Evolutionary conservation across 2,329 filamentous ascomycete genomes (phyloP).

Genomic region (Alternaria sp.): DNA sequence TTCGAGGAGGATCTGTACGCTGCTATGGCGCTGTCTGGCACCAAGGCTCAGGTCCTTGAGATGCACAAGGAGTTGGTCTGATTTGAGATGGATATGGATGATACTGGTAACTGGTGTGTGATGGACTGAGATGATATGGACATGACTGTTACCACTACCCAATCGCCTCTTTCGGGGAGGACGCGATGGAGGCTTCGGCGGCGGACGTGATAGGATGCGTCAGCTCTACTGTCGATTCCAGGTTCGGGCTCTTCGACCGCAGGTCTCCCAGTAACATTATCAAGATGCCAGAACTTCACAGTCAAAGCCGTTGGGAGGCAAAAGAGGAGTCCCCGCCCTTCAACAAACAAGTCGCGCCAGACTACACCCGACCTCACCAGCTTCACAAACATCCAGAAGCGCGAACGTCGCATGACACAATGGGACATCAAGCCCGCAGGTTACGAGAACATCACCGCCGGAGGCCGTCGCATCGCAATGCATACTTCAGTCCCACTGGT

Average conservation of each 20-base stretch:
- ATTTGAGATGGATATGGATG: not conserved
- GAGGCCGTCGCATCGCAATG: not conserved
- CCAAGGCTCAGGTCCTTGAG: not conserved
- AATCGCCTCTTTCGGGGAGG: constrained; percentile 19
- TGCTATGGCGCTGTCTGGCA: constrained; percentile 7
- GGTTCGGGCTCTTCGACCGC: too few relatives aligned
- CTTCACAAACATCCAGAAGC: constrained; percentile 77
- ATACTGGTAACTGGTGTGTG: not conserved
- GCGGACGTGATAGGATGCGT: constrained; percentile 58
- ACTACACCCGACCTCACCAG: constrained; percentile 94
- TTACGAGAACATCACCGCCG: constrained; percentile 97
- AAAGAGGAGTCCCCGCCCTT: constrained; percentile 77
- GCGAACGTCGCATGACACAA: constrained; percentile 92
- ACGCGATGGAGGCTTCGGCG: constrained; percentile 33
- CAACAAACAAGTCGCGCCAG: constrained; percentile 87
- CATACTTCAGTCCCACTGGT: not conserved
- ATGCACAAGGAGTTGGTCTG: not conserved
- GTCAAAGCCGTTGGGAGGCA: not conserved
- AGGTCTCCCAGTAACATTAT: not conserved
- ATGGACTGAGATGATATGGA: not conserved
- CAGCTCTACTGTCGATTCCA: constrained; percentile 52
- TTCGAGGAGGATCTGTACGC: constrained; percentile 20
- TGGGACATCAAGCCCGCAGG: constrained; percentile 99
- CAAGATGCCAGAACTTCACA: not conserved
- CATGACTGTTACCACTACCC: not conserved